Percentiles rank a stretch among this genome's conserved stretches.
phyloP scores from a whole-genome alignment of 768 basidiomycete species.

The Panaeolus papilionaceus region DNA sequence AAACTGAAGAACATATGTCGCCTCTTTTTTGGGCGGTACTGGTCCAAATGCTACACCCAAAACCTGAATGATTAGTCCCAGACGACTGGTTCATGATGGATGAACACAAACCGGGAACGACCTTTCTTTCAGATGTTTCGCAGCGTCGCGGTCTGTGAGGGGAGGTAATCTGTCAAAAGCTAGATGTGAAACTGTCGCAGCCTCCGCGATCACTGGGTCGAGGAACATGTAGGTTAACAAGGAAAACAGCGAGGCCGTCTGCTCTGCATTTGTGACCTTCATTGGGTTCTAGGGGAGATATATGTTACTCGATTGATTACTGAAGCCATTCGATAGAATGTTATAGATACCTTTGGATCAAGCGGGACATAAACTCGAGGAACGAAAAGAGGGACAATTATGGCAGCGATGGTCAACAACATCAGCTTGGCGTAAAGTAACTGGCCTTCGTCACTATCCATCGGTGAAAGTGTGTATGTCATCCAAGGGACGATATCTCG shows the following conservation, averaged over 20 bases:
- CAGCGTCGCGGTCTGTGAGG: constrained; percentile 54
- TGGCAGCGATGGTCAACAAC: constrained; percentile 47
- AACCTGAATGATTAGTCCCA: not conserved
- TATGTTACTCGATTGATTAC: not conserved
- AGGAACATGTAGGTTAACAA: constrained; percentile 57
- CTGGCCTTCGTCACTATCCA: constrained; percentile 49
- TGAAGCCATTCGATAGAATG: not conserved
- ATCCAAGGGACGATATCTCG: constrained; percentile 64
- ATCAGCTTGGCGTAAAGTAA: constrained; percentile 56
- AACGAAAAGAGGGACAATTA: constrained; percentile 56
- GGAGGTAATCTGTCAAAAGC: constrained; percentile 61
- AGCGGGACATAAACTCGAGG: constrained; percentile 62
- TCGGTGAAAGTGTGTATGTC: constrained; percentile 51
- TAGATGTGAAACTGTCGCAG: constrained; percentile 50
- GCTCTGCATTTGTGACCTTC: constrained; percentile 48
- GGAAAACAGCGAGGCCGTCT: constrained; percentile 55
- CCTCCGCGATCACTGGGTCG: constrained; percentile 54
- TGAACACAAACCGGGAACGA: constrained; percentile 31
- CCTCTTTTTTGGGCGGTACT: constrained; percentile 43
- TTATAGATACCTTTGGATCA: constrained; percentile 47
- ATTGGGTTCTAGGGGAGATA: constrained; percentile 37
- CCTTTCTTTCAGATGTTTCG: constrained; percentile 31
- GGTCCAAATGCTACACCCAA: constrained; percentile 42
- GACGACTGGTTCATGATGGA: too few species aligned
- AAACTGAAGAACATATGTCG: constrained; percentile 55